These are phyloP conservation scores for Haematococcus lacustris DNA, from an alignment of 139 green algal species.

Conservation along the genomic window DNA sequence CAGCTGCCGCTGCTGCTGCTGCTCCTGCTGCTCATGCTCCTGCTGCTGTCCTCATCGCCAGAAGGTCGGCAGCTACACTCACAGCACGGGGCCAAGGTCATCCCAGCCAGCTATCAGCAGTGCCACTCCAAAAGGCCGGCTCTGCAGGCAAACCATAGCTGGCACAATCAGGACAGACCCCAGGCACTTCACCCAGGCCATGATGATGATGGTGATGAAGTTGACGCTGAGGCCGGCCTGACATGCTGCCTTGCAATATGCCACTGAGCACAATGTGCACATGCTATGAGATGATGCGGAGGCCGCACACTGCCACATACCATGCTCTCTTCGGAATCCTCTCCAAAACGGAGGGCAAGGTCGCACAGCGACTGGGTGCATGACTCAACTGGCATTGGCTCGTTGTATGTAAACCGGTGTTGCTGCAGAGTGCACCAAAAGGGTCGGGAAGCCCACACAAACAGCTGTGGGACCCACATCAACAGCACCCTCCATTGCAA, in stretches of 20 bases:
- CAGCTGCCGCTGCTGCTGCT: not conserved
- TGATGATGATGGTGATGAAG: too few species aligned
- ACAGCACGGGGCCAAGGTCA: constrained; percentile 48
- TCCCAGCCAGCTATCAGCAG: constrained; percentile 93
- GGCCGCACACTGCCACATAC: constrained; percentile 33
- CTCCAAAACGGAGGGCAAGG: constrained; percentile 91
- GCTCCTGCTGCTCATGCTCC: too few species aligned
- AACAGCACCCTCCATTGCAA: not conserved
- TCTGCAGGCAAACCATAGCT: too few species aligned
- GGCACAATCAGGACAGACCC: too few species aligned
- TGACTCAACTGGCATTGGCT: constrained; percentile 92
- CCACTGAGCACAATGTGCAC: too few species aligned
- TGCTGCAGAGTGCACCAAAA: constrained; percentile 79
- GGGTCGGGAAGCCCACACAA: too few species aligned
- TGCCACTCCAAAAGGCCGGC: constrained; percentile 95
- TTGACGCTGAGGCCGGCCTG: too few species aligned
- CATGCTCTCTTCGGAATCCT: constrained; percentile 87
- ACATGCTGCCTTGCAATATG: too few species aligned
- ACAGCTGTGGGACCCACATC: too few species aligned
- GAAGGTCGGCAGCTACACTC: too few species aligned
- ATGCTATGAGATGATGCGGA: too few species aligned
- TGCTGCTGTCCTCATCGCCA: not conserved
- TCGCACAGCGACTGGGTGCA: constrained; percentile 91
- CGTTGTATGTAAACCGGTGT: constrained; percentile 97
- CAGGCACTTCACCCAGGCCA: too few species aligned